Percentiles rank a stretch among this genome's conserved stretches.
phyloP scores from a whole-genome alignment of 2,329 filamentous ascomycete genomes.

The Monosporascus sp. region DNA sequence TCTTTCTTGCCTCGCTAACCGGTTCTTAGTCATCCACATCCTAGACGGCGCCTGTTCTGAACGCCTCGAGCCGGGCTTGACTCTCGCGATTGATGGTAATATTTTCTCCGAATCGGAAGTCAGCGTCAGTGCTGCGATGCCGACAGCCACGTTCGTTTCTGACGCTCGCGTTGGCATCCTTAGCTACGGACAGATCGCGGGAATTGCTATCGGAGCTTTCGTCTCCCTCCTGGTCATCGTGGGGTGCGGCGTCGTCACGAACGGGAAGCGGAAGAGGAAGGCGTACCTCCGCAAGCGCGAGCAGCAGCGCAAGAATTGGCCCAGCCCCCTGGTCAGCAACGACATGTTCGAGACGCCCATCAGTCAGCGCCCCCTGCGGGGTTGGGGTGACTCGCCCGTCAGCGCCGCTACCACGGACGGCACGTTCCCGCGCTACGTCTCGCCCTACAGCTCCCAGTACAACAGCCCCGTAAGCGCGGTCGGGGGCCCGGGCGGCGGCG shows the following conservation, averaged over 20 bases:
- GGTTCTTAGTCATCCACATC: conserved; percentile 25
- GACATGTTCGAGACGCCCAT: conserved; percentile 48
- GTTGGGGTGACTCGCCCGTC: conserved; percentile 51
- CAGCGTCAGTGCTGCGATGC: conserved; percentile 45
- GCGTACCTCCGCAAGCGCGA: conserved; percentile 46
- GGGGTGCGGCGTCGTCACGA: conserved; percentile 51
- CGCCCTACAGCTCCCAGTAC: conserved; percentile 56
- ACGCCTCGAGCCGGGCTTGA: no score
- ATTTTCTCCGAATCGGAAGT: conserved; percentile 45
- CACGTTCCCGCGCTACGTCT: conserved; percentile 45
- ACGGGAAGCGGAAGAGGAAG: conserved; percentile 51
- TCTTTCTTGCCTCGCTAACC: conserved; percentile 3
- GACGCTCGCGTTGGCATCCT: conserved; percentile 42
- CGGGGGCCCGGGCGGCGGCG: conserved; percentile 26
- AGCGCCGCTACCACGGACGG: conserved; percentile 38
- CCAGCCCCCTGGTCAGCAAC: conserved; percentile 25
- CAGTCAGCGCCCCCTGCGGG: conserved; percentile 47
- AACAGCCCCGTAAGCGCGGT: conserved; percentile 50
- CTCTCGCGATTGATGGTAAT: conserved; percentile 45
- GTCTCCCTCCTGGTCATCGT: conserved; percentile 40
- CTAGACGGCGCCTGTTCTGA: conserved; percentile 55
- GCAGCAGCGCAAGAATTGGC: conserved; percentile 39
- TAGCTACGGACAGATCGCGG: conserved; percentile 51
- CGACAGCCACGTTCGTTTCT: conserved; percentile 33
- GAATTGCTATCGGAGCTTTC: conserved; percentile 50